Conservation (phyloP, 2,329 filamentous ascomycete species). For the Penicillium frequentans region DNA sequence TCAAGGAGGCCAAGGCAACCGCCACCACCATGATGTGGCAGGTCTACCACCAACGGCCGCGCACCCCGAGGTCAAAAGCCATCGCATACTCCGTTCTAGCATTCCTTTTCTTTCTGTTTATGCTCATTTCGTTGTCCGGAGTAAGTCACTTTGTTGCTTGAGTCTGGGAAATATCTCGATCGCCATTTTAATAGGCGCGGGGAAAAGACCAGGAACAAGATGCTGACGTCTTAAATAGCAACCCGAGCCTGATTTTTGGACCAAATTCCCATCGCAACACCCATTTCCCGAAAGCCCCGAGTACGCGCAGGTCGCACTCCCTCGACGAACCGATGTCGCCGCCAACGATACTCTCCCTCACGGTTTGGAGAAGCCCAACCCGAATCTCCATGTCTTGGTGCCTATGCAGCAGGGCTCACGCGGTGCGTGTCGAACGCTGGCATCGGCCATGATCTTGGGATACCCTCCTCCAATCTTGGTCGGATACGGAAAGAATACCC, state of each 20-base stretch:
- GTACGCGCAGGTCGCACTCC: slow-evolving; percentile 30
- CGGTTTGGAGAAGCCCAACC: slow-evolving; percentile 35
- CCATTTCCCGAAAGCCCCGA: slow-evolving; percentile 31
- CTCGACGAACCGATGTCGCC: slow-evolving; percentile 15
- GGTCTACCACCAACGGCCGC: slow-evolving; percentile 26
- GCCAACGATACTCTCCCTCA: slow-evolving; percentile 31
- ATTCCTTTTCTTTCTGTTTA: slow-evolving; percentile 25
- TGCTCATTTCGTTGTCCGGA: slow-evolving; percentile 19
- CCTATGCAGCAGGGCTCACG: slow-evolving; percentile 49
- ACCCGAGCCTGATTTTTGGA: slow-evolving; percentile 30
- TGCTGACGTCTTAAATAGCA: slow-evolving; percentile 13
- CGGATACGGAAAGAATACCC: slow-evolving; percentile 40
- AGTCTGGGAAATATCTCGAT: neutral
- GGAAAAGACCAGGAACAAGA: neutral
- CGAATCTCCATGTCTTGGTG: slow-evolving; percentile 57
- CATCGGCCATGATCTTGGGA: slow-evolving; percentile 59
- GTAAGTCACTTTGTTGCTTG: slow-evolving; percentile 18
- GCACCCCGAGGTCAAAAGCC: slow-evolving; percentile 26
- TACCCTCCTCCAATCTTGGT: slow-evolving; percentile 60
- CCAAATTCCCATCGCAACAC: slow-evolving; percentile 35
- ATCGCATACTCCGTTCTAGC: slow-evolving; percentile 21
- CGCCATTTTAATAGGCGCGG: neutral
- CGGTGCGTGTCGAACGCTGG: slow-evolving; percentile 57
- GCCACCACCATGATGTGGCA: slow-evolving; percentile 25
- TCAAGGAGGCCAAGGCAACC: slow-evolving; percentile 26